Percentiles rank a stretch among this genome's conserved stretches.
These are phyloP conservation scores for Didymella arachidicola DNA, from an alignment of 2,329 filamentous ascomycete species.

Conservation along the genomic window DNA sequence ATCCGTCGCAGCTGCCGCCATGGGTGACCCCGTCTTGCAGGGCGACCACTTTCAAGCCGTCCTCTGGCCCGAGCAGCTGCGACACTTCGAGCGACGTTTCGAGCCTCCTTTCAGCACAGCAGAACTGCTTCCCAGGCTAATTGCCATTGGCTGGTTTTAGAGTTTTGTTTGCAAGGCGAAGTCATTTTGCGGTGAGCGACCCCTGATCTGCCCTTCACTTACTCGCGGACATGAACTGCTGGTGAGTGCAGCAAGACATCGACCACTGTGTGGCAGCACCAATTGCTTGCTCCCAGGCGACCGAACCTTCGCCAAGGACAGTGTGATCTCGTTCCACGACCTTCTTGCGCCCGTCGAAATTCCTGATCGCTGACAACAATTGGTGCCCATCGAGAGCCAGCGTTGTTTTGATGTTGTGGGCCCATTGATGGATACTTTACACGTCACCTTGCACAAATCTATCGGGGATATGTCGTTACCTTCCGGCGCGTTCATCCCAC, in stretches of 20 bases:
- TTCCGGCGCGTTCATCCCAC: conserved; percentile 13
- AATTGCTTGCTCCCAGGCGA: conserved; percentile 1
- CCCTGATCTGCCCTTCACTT: conserved; percentile 32
- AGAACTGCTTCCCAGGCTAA: conserved; percentile 17
- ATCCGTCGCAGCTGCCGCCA: conserved; percentile 29
- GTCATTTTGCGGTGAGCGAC: conserved; percentile 29
- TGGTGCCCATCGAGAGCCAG: neutral
- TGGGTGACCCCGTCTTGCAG: conserved; percentile 28
- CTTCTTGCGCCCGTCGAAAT: neutral
- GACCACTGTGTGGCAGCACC: conserved; percentile 13
- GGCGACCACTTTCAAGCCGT: conserved; percentile 34
- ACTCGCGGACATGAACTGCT: conserved; percentile 32
- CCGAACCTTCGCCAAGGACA: neutral
- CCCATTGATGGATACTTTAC: conserved; percentile 9
- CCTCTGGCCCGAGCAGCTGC: conserved; percentile 32
- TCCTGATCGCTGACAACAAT: neutral
- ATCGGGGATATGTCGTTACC: conserved; percentile 1
- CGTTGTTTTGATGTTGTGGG: conserved; percentile 7
- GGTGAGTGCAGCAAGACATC: conserved; percentile 26
- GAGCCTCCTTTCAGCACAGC: conserved; percentile 24
- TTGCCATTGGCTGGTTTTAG: conserved; percentile 25
- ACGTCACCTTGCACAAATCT: conserved; percentile 23
- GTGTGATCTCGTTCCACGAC: neutral
- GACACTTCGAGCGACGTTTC: conserved; percentile 20
- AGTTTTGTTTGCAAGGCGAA: conserved; percentile 14